phyloP scores from a whole-genome alignment of 208 protist species.

The Endotrypanum monterogeii region DNA sequence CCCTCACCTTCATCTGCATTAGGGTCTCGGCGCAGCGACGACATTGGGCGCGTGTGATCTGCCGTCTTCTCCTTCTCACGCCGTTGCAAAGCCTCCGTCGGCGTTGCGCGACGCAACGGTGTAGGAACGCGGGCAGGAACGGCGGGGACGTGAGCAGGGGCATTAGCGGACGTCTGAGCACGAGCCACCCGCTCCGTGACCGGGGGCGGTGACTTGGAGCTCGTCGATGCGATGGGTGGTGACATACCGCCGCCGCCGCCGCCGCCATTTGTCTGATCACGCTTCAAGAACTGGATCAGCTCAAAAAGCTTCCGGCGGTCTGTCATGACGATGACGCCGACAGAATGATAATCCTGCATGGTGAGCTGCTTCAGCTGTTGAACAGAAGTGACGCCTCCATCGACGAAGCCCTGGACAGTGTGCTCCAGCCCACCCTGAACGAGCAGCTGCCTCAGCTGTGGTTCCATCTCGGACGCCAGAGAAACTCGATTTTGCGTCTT shows the following conservation, averaged over 20 bases:
- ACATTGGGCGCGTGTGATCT: conserved; percentile 25
- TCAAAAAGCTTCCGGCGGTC: conserved; percentile 93
- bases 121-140: conserved; percentile 30
- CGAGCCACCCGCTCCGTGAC: conserved; percentile 25
- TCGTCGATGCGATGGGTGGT: not conserved
- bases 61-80: conserved; percentile 26
- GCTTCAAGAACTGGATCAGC: conserved; percentile 91
- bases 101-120: conserved; percentile 25
- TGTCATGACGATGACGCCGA: conserved; percentile 90
- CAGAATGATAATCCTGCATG: conserved; percentile 91
- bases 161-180: conserved; percentile 15
- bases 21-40: conserved; percentile 53
- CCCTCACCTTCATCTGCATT: conserved; percentile 39
- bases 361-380: conserved; percentile 86
- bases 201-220: conserved; percentile 25
- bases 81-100: conserved; percentile 21
- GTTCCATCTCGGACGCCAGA: conserved; percentile 53
- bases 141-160: conserved; percentile 14
- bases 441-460: conserved; percentile 76
- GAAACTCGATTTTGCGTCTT: not conserved
- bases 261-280: conserved; percentile 47
- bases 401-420: conserved; percentile 79
- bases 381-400: conserved; percentile 71
- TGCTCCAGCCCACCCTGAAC: conserved; percentile 79
- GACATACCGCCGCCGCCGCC: conserved; percentile 7